Percentiles rank a stretch among this genome's conserved stretches.
These are phyloP conservation scores for Nematocida displodere DNA, from an alignment of 371 early-diverging fungal genomes.

Conservation along the genomic window DNA sequence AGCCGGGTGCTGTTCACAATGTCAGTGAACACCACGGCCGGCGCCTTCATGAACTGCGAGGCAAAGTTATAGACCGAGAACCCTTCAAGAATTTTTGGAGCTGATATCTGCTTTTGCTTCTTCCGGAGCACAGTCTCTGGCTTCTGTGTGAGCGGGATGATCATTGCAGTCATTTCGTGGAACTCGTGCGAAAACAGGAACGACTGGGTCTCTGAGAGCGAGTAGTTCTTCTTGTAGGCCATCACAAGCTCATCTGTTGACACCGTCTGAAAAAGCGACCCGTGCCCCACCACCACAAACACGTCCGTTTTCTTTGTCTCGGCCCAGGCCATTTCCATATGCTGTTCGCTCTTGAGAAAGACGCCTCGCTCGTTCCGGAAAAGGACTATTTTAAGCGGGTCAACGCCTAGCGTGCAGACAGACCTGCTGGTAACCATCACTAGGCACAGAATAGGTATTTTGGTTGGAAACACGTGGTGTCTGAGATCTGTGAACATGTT, in stretches of 20 bases:
- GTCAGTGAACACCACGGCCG: conserved; percentile 84
- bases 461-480: conserved; percentile 33
- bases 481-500: conserved; percentile 12
- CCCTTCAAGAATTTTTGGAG: conserved; percentile 29
- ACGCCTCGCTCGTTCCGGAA: conserved; percentile 25
- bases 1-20: conserved; percentile 81
- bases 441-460: conserved; percentile 10
- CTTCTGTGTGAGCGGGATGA: conserved; percentile 12
- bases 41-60: conserved; percentile 34
- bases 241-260: conserved; percentile 21
- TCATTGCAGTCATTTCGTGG: background rate
- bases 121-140: background rate
- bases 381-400: background rate
- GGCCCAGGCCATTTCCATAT: background rate
- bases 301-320: conserved; percentile 6
- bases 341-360: background rate
- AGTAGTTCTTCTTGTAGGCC: conserved; percentile 14
- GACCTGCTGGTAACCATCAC: conserved; percentile 19
- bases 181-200: conserved; percentile 35
- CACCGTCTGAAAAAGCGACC: background rate
- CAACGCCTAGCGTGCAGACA: conserved; percentile 10
- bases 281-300: background rate
- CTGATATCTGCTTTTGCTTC: conserved; percentile 15
- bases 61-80: conserved; percentile 27
- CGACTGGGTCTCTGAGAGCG: background rate